A percentile compares a stretch with the other conserved stretches of the same genome.
phyloP scores from a whole-genome alignment of 306 rosid genomes.

The Malus orientalis region DNA sequence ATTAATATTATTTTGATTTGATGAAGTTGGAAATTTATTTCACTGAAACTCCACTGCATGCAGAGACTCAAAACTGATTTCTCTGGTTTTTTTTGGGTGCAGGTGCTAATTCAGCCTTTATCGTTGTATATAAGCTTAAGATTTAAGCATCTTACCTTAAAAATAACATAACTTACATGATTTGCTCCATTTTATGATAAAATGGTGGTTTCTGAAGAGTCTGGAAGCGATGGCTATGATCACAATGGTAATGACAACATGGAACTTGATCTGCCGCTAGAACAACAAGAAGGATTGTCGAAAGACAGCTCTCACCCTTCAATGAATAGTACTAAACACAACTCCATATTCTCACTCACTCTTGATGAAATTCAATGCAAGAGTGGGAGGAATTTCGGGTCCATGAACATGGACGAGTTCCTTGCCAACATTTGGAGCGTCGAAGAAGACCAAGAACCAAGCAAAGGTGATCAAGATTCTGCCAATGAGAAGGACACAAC shows the following conservation, averaged over 20 bases:
- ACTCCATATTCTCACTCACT: constrained; percentile 34
- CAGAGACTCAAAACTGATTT: no score
- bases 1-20: neutral
- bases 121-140: no score
- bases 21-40: neutral
- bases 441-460: constrained; percentile 31
- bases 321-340: constrained; percentile 9
- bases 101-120: neutral
- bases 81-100: neutral
- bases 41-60: no score
- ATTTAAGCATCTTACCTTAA: neutral
- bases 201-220: constrained; percentile 1
- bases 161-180: neutral
- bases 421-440: constrained; percentile 54
- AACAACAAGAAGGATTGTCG: constrained; percentile 12
- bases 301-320: constrained; percentile 15
- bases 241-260: neutral
- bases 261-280: neutral
- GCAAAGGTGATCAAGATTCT: neutral
- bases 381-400: constrained; percentile 44
- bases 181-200: neutral
- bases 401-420: constrained; percentile 75
- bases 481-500: neutral
- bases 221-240: neutral
- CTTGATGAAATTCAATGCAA: constrained; percentile 53